Base-by-base conservation (phyloP, 1,284 basidiomycete species). In the Trametes polyzona region DNA sequence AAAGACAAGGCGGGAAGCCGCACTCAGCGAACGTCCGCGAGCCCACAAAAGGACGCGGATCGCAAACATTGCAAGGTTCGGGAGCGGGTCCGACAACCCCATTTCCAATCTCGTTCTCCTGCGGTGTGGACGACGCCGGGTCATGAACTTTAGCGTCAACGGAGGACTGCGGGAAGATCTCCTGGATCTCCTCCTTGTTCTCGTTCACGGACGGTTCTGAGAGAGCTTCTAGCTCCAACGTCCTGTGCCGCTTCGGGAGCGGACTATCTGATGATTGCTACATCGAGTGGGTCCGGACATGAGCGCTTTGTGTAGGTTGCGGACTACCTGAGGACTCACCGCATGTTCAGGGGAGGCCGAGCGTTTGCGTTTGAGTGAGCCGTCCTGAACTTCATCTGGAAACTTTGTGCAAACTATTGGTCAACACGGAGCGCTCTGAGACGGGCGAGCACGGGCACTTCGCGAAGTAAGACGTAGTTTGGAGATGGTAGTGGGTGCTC, bases 241-340 rank as follows among this genome's bases (percentile, higher is more conserved):
- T 65, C 60, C 53, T 67, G 47, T 61, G 63, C 51, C 66, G 57
- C 46, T 69, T 69, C 41, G 50, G 50, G 35, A 40, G 39, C 55
- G 12, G 47, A 19, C n/a, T n/a, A n/a, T n/a, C n/a, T n/a, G n/a
- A n/a, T n/a, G n/a, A n/a, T n/a, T n/a, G n/a, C n/a, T 30, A 32
- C 30, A 43, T 53, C 29, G 21, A 37, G 11, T 43, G 39, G 40
- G 16, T 7, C 26, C 30, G 41, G 10, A n/a, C 11, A 19, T 47
- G 40, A 35, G 33, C 33, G 21, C 4, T n/a, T 1, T 1, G 12
- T 16, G 33, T 4, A 16, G 30, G 9, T 33, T 4, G 12, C 21
- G 1, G 16, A n/a, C 10, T 26, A 27, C 16, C 5, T 9, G 21
- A 12, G 17, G 17, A 59, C 59, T 44, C 37, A 63, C 61, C 11